Evolutionary conservation across 208 protist genomes (phyloP), one percentile per base, ranked within the genome.

Genomic region (Acanthamoeba lugdunensis): DNA sequence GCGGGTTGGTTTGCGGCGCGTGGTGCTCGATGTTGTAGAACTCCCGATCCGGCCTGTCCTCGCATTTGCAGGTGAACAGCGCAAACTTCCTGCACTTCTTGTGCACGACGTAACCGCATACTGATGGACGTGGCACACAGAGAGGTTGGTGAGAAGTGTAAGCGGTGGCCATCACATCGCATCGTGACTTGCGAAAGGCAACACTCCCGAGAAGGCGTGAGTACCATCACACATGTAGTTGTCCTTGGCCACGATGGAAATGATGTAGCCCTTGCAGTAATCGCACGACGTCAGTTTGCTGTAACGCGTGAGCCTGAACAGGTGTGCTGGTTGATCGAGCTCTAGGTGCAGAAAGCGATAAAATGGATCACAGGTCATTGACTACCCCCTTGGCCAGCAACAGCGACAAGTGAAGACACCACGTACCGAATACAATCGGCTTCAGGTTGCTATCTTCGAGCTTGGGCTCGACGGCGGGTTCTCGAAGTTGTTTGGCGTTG

Each of bases 201-300:
- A 1, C 41, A 48, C 41, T 48, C 0, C 30, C 11, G 67, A 41
- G 8, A 18, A 75, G 25, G 30, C 67, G 4, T n/a, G 33, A 75
- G 13, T 77, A 91, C 85, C 85, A 58, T 73, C 61, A 33, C 85
- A 91, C 45, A 73, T 77, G 85, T 91, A 91, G 85, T 77, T 77
- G 61, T 91, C 85, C 30, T 50, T 71, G 30, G 61, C 52, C 5
- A 67, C 85, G 45, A 91, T 73, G 13, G 63, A 52, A 25, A 91
- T 58, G 33, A 91, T 91, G 61, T 77, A 77, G 52, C 85, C 65
- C 30, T 73, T n/a, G 65, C 85, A 91, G 45, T 75, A 77, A 45
- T 91, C 65, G 37, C 85, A 91, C 56, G 61, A 75, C 37, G 85
- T 91, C 21, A 77, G 23, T 25, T 73, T 91, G 85, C 23, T 91